These are phyloP conservation scores for Auricularia auricula-judae DNA, from an alignment of 768 basidiomycete genomes.

Conservation along the genomic window DNA sequence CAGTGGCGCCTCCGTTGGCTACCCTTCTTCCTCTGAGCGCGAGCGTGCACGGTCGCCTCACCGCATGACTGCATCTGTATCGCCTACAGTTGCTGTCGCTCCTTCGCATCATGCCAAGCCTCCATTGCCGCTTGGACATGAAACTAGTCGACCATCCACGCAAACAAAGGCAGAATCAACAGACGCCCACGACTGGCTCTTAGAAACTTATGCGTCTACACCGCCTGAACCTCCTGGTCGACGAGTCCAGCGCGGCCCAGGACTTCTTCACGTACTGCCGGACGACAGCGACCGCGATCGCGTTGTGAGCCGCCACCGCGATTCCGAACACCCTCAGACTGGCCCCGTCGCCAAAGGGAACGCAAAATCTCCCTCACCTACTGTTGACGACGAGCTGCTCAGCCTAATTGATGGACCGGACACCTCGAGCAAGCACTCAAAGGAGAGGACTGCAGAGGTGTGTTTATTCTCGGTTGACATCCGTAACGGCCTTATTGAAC, in stretches of 20 bases:
- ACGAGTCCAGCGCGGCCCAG: conserved; percentile 1
- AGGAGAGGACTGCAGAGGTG: not conserved
- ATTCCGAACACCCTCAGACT: conserved; percentile 14
- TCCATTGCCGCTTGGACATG: too few species aligned
- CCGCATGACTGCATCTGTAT: not conserved
- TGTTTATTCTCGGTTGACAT: not conserved
- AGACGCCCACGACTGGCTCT: conserved; percentile 51
- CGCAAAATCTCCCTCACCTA: conserved; percentile 30
- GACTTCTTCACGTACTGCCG: conserved; percentile 10
- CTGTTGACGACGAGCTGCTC: conserved; percentile 50
- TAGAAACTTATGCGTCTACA: conserved; percentile 39
- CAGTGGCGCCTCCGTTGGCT: not conserved
- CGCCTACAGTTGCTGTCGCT: not conserved
- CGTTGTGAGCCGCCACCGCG: conserved; percentile 31
- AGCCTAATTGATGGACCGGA: conserved; percentile 52
- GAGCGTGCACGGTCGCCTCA: not conserved
- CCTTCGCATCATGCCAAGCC: too few species aligned
- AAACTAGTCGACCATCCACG: not conserved
- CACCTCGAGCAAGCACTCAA: conserved; percentile 4
- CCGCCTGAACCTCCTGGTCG: conserved; percentile 18
- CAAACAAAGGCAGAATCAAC: conserved; percentile 23
- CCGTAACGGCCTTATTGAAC: too few species aligned
- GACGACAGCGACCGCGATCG: conserved; percentile 26
- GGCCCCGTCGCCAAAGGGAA: conserved; percentile 7
- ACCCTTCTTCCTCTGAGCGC: not conserved